Evolutionary conservation across 2,329 filamentous ascomycete genomes (phyloP).

Genomic region (Cercospora janseana): DNA sequence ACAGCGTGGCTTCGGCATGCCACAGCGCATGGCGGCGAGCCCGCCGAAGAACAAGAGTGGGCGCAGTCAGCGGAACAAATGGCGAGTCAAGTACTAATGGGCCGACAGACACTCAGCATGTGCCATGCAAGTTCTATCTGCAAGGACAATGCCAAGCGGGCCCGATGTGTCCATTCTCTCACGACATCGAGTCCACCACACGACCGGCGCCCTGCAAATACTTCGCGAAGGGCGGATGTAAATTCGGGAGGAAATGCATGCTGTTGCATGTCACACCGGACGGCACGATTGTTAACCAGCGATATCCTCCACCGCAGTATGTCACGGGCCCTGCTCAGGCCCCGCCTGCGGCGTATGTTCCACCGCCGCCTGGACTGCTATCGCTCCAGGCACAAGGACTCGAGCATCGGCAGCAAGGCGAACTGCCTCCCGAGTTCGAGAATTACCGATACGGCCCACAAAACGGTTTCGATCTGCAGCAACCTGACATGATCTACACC

Average conservation of each 20-base stretch:
- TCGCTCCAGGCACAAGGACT: conserved; percentile 38
- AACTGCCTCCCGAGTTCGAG: conserved; percentile 30
- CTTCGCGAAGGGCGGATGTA: conserved; percentile 99
- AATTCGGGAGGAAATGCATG: conserved; percentile 96
- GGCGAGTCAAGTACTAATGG: conserved; percentile 21
- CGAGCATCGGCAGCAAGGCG: conserved; percentile 32
- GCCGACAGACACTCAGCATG: conserved; percentile 80
- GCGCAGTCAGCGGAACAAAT: not conserved
- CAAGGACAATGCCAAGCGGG: conserved; percentile 96
- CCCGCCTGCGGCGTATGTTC: conserved; percentile 24
- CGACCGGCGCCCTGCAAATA: conserved; percentile 95
- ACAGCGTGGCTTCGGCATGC: conserved; percentile 21
- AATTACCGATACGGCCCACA: conserved; percentile 32
- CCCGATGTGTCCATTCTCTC: conserved; percentile 91
- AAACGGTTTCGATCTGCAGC: conserved; percentile 32
- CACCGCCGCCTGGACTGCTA: conserved; percentile 36
- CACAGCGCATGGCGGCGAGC: conserved; percentile 43
- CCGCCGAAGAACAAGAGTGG: conserved; percentile 52
- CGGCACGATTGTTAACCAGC: conserved; percentile 82
- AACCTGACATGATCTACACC: conserved; percentile 58
- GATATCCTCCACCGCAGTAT: conserved; percentile 23
- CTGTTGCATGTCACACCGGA: conserved; percentile 94
- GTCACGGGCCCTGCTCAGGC: conserved; percentile 19
- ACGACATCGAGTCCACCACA: conserved; percentile 79
- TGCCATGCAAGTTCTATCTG: conserved; percentile 99